phyloP scores from a whole-genome alignment of 805 yeast genomes.

The Cyberlindnera suaveolens region DNA sequence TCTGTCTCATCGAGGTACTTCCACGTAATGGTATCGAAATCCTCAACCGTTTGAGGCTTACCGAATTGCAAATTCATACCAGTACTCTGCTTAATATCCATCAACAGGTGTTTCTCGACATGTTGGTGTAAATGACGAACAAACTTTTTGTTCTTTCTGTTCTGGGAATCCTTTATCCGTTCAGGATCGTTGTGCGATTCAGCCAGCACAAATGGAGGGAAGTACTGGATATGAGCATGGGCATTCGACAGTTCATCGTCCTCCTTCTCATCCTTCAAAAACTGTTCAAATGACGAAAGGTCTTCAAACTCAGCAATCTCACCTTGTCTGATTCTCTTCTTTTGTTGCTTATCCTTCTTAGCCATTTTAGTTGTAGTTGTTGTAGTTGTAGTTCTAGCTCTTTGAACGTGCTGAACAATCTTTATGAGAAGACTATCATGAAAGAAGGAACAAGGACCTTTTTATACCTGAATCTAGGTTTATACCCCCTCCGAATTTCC shows the following conservation, averaged over 20 bases:
- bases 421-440: no score
- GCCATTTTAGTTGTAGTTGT: constrained; percentile 7
- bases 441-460: no score
- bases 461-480: no score
- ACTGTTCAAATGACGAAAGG: constrained; percentile 54
- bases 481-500: no score
- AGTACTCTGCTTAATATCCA: constrained; percentile 57
- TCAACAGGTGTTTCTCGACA: constrained; percentile 60
- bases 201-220: constrained; percentile 68
- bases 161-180: constrained; percentile 64
- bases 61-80: constrained; percentile 50
- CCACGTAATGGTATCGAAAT: constrained; percentile 51
- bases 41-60: constrained; percentile 39
- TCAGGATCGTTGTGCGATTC: constrained; percentile 66
- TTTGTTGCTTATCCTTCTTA: constrained; percentile 17
- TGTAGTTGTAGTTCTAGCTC: no score
- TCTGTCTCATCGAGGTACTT: constrained; percentile 51
- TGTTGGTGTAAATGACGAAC: constrained; percentile 73
- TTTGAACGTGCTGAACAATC: no score
- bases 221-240: constrained; percentile 59
- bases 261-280: constrained; percentile 65
- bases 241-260: constrained; percentile 68
- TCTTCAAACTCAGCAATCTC: constrained; percentile 47
- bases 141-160: constrained; percentile 65
- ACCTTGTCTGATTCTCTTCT: constrained; percentile 18